A percentile compares a stretch with the other conserved stretches of the same genome.
These are phyloP conservation scores for Mallotus repandus DNA, from an alignment of 441 rosid genomes.

Conservation along the genomic window DNA sequence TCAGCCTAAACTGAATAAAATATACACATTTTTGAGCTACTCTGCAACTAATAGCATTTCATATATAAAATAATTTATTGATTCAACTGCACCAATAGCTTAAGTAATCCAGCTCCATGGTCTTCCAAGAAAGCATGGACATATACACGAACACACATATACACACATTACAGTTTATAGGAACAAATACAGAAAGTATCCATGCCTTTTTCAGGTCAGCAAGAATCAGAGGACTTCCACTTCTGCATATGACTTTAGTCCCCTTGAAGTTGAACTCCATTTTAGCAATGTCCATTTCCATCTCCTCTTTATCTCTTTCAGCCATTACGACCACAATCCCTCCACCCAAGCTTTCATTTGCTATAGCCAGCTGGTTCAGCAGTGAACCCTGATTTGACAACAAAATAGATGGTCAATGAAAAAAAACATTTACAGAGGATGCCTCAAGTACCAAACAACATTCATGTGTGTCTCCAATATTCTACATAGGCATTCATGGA, in stretches of 20 bases:
- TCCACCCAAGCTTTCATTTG: conserved; percentile 76
- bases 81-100: background rate
- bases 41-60: background rate
- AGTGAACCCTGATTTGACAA: conserved; percentile 54
- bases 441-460: background rate
- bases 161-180: background rate
- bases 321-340: conserved; percentile 76
- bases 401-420: conserved; percentile 15
- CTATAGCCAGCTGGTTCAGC: conserved; percentile 63
- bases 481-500: background rate
- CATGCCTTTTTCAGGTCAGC: conserved; percentile 68
- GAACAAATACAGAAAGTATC: background rate
- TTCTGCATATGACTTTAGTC: conserved; percentile 70
- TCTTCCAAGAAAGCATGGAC: background rate
- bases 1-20: background rate
- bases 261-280: conserved; percentile 79
- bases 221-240: conserved; percentile 69
- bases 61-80: background rate
- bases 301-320: conserved; percentile 77
- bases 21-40: background rate
- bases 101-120: background rate
- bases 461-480: background rate
- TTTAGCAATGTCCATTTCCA: conserved; percentile 76
- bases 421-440: conserved; percentile 7
- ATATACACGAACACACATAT: background rate